Evolutionary conservation across 768 basidiomycete species (phyloP), one percentile per base, ranked within the genome.

Genomic region (Leccinum variicolor): DNA sequence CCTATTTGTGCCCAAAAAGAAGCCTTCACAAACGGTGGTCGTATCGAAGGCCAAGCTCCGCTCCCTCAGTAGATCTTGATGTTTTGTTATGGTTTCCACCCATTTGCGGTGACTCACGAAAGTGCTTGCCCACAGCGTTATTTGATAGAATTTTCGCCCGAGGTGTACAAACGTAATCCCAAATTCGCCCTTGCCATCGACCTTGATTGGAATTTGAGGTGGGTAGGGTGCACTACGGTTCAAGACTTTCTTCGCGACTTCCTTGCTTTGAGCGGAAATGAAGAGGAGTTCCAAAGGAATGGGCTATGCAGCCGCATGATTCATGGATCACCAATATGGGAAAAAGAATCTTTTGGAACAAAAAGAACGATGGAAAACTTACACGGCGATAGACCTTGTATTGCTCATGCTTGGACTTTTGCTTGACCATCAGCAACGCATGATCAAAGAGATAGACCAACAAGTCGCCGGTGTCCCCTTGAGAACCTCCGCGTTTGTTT

Each of bases 381-480:
- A 98, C 95, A 65, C 90, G 85, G 64, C 95, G 86, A 69, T 97
- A 95, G 13, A 98, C 95, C 69, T 91, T 92, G 73, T 85, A 89
- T 66, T 94, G 92, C 64, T 98, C 95, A 52, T 87, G 86, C 69
- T 94, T 94, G 73, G 86, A 91, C 73, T 93, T 94, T 69, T 94
- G 88, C 75, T 94, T 98, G 62, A 91, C 94, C 83, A 98, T 92
- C 31, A 99, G 77, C 45, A 99, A 76, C 1, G 94, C 94, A 72
- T 99, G 97, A 70, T 99, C 97, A 69, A 99, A 97, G 66, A 99
- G 74, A 77, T 96, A 98, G 6, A 96, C 91, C 65, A 92, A 84
- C 51, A 98, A 78, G 69, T 98, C 96, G 15, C 93, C 94, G 65
- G 86, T 93, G 59, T 89, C 89, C 58, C 81, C 80, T 65, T 86